Evolutionary conservation across 2,329 filamentous ascomycete species (phyloP), one percentile per base, ranked within the genome.

Genomic region (Endothia cerciana): DNA sequence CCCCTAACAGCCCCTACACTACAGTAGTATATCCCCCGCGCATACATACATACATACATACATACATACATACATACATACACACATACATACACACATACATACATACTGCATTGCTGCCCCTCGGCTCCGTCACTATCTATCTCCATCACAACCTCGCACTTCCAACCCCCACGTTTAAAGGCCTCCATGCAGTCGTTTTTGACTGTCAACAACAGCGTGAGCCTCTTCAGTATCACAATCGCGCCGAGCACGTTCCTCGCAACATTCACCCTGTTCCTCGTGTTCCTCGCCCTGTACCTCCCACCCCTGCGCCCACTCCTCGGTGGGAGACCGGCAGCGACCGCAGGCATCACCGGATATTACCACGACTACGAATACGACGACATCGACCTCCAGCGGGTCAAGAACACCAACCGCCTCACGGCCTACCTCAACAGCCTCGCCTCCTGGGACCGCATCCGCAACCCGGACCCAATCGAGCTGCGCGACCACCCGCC

Each of bases 181-280:
- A 10, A 36, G 33, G 33, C 47, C 75, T 77, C 77, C 73, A 87
- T 87, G 85, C 82, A 82, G 79, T 85, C 85, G 66, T 79, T 88
- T 75, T 77, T 88, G 71, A 85, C 84, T 62, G 82, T 88, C 70
- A 85, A 87, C 77, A 88, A 85, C 76, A 84, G 87, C 81, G 81
- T 88, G 74, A 85, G 85, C 65, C 81, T 88, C 71, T 74, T 88
- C 74, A 87, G 82, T 76, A 79, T 88, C 72, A 83, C 79, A 72
- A 82, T 88, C 74, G 83, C 85, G 49, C 85, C 86, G 30, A 83
- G 83, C 74, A 85, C 84, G 65, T 87, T 83, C 73, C 77, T 88
- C 71, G 83, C 83, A 67, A 80, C 81, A 36, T 73, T 87, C 68
- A 76, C 79, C 65, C 71, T 87, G 38, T 73, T 79, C 60, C 77